phyloP scores from a whole-genome alignment of 2,329 filamentous ascomycete genomes.

The Verticillium albo-atrum region DNA sequence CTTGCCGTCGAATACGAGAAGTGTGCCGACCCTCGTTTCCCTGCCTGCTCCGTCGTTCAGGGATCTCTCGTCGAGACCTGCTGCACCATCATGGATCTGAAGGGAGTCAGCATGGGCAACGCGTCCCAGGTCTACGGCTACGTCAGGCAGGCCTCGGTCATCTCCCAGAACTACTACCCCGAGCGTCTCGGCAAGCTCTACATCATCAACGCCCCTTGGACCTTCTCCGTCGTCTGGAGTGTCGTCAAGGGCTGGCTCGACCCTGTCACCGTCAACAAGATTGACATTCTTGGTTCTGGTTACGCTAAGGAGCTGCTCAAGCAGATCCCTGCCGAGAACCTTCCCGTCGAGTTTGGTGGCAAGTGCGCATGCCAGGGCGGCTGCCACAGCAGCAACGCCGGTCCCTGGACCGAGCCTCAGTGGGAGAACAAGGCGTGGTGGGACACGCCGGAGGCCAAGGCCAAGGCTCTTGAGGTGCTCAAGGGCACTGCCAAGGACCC shows the following conservation, averaged over 20 bases:
- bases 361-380: conserved; percentile 76
- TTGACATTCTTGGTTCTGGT: conserved; percentile 75
- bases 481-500: conserved; percentile 1
- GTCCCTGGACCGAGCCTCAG: conserved; percentile 74
- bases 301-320: conserved; percentile 81
- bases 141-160: conserved; percentile 75
- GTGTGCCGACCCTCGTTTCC: conserved; percentile 85
- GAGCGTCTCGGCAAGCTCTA: conserved; percentile 95
- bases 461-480: conserved; percentile 19
- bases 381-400: conserved; percentile 81
- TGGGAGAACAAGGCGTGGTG: conserved; percentile 64
- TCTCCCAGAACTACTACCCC: conserved; percentile 99
- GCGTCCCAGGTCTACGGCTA: conserved; percentile 83
- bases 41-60: conserved; percentile 89
- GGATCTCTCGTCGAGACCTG: conserved; percentile 92
- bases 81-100: conserved; percentile 97
- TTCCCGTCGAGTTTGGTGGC: conserved; percentile 83
- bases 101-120: conserved; percentile 82
- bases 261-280: conserved; percentile 94
- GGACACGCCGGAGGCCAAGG: conserved; percentile 42
- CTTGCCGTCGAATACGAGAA: conserved; percentile 98
- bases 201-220: conserved; percentile 97
- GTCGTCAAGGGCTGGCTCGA: conserved; percentile 93
- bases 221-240: conserved; percentile 80
- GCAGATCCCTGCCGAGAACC: conserved; percentile 85